These are phyloP conservation scores for Cucurbita moschata DNA, from an alignment of 306 rosid species.

Conservation along the genomic window DNA sequence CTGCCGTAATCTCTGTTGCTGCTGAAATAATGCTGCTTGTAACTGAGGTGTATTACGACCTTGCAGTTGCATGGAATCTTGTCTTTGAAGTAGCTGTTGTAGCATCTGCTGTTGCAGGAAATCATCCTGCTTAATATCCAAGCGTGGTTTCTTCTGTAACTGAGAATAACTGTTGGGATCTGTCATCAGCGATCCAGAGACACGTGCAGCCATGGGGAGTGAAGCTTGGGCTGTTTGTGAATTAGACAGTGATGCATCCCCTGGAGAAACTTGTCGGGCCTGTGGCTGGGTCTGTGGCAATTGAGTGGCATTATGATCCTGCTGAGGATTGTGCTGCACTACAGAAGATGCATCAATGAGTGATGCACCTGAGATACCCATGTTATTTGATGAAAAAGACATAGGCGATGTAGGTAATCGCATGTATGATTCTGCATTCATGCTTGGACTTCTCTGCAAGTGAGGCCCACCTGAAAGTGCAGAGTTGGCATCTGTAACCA, in stretches of 20 bases:
- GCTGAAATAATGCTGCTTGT: conserved; percentile 28
- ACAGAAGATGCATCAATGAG: conserved; percentile 80
- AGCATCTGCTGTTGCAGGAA: conserved; percentile 15
- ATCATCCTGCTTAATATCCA: conserved; percentile 79
- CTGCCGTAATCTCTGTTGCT: conserved; percentile 28
- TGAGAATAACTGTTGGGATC: conserved; percentile 56
- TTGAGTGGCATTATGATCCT: conserved; percentile 56
- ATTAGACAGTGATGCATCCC: conserved; percentile 39
- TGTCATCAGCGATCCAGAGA: conserved; percentile 49
- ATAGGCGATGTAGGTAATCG: conserved; percentile 82
- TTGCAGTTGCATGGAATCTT: conserved; percentile 10
- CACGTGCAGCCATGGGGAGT: conserved; percentile 40
- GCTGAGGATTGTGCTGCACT: conserved; percentile 72
- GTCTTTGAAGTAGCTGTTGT: conserved; percentile 15
- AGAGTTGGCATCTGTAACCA: conserved; percentile 97
- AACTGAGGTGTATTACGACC: conserved; percentile 12
- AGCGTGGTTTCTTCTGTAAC: conserved; percentile 58
- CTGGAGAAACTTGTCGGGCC: conserved; percentile 54
- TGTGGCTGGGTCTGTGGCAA: conserved; percentile 48
- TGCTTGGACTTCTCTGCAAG: conserved; percentile 93
- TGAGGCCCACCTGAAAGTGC: conserved; percentile 74
- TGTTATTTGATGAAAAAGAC: conserved; percentile 84
- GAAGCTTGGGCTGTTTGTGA: conserved; percentile 42
- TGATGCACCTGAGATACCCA: conserved; percentile 78
- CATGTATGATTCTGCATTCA: conserved; percentile 67